A percentile compares a stretch with the other conserved stretches of the same genome.
Conservation (phyloP, 345 rosid genomes). For the Euphorbia lathyris region DNA sequence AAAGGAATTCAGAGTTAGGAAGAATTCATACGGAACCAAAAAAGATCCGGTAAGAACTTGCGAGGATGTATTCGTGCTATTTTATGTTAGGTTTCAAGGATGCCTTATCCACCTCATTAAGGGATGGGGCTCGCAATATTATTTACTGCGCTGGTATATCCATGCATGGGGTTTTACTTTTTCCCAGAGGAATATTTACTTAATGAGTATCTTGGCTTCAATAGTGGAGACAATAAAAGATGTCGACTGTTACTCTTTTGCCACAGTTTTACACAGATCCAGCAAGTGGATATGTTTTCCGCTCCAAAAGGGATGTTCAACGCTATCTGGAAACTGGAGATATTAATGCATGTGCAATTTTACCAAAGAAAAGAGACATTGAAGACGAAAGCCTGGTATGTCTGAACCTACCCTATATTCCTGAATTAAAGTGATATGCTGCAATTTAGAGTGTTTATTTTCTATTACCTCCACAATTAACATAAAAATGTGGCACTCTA, state of each 20-base stretch:
- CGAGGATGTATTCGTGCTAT: neutral
- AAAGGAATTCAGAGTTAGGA: conserved; percentile 32
- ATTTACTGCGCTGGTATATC: neutral
- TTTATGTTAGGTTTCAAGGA: neutral
- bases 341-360: conserved; percentile 21
- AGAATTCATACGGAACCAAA: conserved; percentile 15
- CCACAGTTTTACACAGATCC: conserved; percentile 44
- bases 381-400: conserved; percentile 8
- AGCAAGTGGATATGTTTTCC: conserved; percentile 35
- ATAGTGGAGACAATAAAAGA: neutral
- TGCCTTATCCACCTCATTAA: neutral
- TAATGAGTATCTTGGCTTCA: neutral
- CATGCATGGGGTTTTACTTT: neutral
- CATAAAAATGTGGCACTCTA: neutral
- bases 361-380: conserved; percentile 10
- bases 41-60: conserved; percentile 32
- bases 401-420: conserved; percentile 8
- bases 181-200: neutral
- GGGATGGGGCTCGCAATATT: neutral
- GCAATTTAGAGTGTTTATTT: neutral
- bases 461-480: neutral
- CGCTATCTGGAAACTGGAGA: conserved; percentile 39
- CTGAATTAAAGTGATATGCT: neutral
- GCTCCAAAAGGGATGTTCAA: conserved; percentile 33
- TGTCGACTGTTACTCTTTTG: conserved; percentile 14